Evolutionary conservation across 441 rosid genomes (phyloP), one percentile per base, ranked within the genome.

Genomic region (Aleurites moluccanus): DNA sequence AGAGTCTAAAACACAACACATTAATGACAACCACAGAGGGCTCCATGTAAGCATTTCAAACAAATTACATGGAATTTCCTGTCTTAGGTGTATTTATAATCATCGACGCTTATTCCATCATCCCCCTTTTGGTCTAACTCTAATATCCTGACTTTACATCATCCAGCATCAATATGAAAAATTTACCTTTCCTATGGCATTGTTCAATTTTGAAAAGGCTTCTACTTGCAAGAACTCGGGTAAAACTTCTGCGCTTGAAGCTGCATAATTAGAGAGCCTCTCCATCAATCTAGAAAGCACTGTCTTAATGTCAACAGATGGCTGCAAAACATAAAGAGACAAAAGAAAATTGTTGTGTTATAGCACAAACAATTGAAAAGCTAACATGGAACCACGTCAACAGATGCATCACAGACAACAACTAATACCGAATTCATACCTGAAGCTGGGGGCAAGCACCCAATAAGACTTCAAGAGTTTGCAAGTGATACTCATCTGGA

Each of bases 401-500:
- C 69, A 30, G 23, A 57, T 40, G 20, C 55, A 35, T 57, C 21
- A 52, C n/a, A 16, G 28, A 60, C 23, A 69, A 44, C 30, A 76
- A 64, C 25, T 2, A 62, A 35, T 23, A 74, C 53, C 57, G 67
- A 68, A 64, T 70, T 64, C 73, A 71, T 76, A 96, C 99, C 97
- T 93, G 98, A 82, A 96, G 99, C 80, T 91, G 97, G 59, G 99
- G 99, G 79, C 88, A 96, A 72, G 95, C 99, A 79, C 93, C 89
- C 83, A 96, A 83, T 78, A 96, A 84, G 73, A 92, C 77, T 78
- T 96, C 99, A 81, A 96, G 97, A 69, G 99, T 96, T 80, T 93
- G 99, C 86, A 96, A 88, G 82, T 96, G 99, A 87, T 96, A 91
- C 82, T 96, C 99, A 75, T 96, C 98, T n/a, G 99, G 97, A 78